Base-by-base conservation (phyloP, 331 rosid species). In the Cucumis variabilis region DNA sequence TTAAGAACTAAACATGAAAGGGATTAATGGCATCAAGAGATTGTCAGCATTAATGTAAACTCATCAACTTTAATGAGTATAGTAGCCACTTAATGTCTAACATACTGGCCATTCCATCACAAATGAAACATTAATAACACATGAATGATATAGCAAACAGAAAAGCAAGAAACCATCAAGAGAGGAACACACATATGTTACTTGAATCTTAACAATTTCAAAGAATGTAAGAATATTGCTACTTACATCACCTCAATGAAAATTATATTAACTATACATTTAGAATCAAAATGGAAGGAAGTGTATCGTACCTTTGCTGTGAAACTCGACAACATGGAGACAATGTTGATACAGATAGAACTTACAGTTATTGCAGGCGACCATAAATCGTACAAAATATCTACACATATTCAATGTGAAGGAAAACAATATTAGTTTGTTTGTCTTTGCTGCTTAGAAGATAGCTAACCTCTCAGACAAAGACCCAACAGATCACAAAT, bases 361-460 rank as follows among this genome's bases (percentile, higher is more conserved):
- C 99, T 96, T 87, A 98, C 99, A 82, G 99, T 98, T 99, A 98
- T 98, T 27, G 99, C 99, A 30, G 99, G 99, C 88, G 99, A 98
- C 99, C 99, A 98, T n/a, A 99, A 98, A 92, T 98, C 99, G 14
- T 98, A 98, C 91, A 98, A 90, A 93, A 98, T 98, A 91, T 98
- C 99, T 98, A 93, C 94, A 93, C 33, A 85, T 79, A 68, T 13
- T 77, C 91, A 90, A 17, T 86, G 15, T 70, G 70, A 30, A 37
- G 30, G 79, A 44, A 13, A 55, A 86, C n/a, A 87, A 74, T 88
- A 83, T 62, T 81, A 80, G 87, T 67, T 27, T 69, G 87, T 67
- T 27, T 69, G 87, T 53, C 81, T 16, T 16, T 85, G 68, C 66
- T 85, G 19, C 27, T 9, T 8, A 48, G 68, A 53, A 15, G 78